A percentile compares a stretch with the other conserved stretches of the same genome.
Conservation (phyloP, 202 grass and related monocot genomes). For the Bolboschoenoplectus hybrid region DNA sequence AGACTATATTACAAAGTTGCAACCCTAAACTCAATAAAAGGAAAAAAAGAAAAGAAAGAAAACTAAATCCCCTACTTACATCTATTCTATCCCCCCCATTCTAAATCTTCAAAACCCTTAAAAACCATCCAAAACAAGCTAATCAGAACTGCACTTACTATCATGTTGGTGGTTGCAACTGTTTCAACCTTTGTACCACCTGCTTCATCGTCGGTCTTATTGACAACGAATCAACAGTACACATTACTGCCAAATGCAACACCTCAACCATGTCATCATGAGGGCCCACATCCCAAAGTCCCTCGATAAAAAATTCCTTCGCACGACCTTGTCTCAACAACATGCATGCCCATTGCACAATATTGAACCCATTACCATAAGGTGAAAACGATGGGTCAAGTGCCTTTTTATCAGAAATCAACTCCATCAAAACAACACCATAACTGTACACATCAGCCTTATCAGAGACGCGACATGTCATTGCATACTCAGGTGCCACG, state of each 20-base stretch:
- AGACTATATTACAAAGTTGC: constrained; percentile 49
- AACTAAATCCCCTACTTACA: constrained; percentile 48
- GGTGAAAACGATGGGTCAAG: constrained; percentile 93
- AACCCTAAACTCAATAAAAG: constrained; percentile 60
- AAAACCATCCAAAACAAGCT: constrained; percentile 40
- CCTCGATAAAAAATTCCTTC: constrained; percentile 79
- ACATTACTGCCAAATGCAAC: constrained; percentile 84
- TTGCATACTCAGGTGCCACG: constrained; percentile 97
- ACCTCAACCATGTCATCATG: constrained; percentile 85
- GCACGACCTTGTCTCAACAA: constrained; percentile 76
- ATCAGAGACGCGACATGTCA: constrained; percentile 98
- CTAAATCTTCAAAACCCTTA: constrained; percentile 48
- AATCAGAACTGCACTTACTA: constrained; percentile 37
- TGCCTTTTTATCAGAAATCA: constrained; percentile 95
- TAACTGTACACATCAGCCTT: constrained; percentile 98
- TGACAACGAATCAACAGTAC: constrained; percentile 87
- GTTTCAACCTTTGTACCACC: constrained; percentile 86
- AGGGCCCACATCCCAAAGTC: constrained; percentile 76
- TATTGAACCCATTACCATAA: constrained; percentile 98
- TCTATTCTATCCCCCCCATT: constrained; percentile 63
- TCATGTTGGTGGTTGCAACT: constrained; percentile 77
- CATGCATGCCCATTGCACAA: constrained; percentile 96
- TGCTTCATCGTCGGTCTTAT: constrained; percentile 89
- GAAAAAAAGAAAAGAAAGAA: constrained; percentile 45
- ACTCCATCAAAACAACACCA: constrained; percentile 94